Percentiles rank a stretch among this genome's conserved stretches.
Evolutionary conservation across 208 protist genomes (phyloP).

Genomic region (Wallacemonas collosoma): DNA sequence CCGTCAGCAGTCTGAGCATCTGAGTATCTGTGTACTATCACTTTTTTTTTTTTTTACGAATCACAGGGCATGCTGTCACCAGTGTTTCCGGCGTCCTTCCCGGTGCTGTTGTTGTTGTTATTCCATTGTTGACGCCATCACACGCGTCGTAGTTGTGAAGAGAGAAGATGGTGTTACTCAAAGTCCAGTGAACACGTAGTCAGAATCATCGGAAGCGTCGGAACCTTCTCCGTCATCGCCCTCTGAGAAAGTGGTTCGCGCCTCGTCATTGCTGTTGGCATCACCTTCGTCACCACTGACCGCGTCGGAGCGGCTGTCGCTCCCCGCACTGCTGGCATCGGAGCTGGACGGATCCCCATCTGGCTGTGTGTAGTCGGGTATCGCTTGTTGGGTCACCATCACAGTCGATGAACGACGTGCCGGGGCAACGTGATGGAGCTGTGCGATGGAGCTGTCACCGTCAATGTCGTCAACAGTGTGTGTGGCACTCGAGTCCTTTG

Average conservation of each 20-base stretch:
- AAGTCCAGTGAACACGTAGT: conserved; percentile 15
- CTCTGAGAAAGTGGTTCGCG: neutral
- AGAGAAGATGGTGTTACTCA: conserved; percentile 6
- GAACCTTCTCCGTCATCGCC: neutral
- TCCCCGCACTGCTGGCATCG: neutral
- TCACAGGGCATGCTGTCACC: no score
- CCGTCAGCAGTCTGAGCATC: no score
- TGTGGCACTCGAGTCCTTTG: no score
- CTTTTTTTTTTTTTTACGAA: no score
- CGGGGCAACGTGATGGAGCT: neutral
- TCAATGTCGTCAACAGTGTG: neutral
- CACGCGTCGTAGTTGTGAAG: neutral
- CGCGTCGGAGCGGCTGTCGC: conserved; percentile 14
- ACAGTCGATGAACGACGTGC: conserved; percentile 23
- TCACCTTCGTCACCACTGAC: conserved; percentile 26
- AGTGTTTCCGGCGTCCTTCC: no score
- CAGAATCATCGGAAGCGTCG: conserved; percentile 5
- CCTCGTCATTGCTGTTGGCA: conserved; percentile 4
- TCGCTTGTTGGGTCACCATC: conserved; percentile 68
- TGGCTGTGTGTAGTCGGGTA: conserved; percentile 39
- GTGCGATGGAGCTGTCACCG: neutral
- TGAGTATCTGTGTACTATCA: no score
- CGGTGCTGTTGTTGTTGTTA: no score
- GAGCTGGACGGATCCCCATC: conserved; percentile 9
- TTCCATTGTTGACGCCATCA: no score